Evolutionary conservation across 106 monocot species (phyloP), one percentile per base, ranked within the genome.

Genomic region (Cymbidium sinense): DNA sequence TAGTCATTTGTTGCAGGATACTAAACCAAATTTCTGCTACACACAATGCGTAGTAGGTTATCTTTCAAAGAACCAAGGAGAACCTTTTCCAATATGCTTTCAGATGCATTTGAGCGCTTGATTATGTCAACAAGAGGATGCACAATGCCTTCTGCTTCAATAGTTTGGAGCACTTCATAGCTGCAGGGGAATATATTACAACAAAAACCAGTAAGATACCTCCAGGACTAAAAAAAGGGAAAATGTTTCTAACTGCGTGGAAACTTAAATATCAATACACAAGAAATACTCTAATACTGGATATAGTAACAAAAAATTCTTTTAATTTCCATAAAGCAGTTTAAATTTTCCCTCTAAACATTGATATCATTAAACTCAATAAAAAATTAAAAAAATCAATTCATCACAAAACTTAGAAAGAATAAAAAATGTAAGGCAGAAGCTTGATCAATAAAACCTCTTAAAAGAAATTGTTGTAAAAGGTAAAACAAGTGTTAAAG

Each of bases 31-130:
- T 67, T 62, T 62, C 25, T 25, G 61, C 61, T 62, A 25, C 15
- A 62, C 9, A 62, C 25, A 62, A 67, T 13, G 67, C 43, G 50
- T 35, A 52, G 27, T 50, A 28, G 4, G n/a, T 8, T 43, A 41
- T 47, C 37, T 20, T 21, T 33, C 36, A 7, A n/a, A n/a, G 21
- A 27, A 30, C 29, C 71, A 29, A 30, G 70, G 51, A 75, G 15
- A 67, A 95, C 95, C 95, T 90, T 92, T 81, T 92, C 88, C 50
- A 85, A 75, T 44, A 87, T 72, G 35, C 41, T 80, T 75, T 74
- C 70, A 79, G 92, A 74, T 50, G 80, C 61, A 43, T 70, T 76
- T 83, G 73, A 29, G 58, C 71, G 79, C 82, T 87, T 88, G 74
- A 95, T 78, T 76, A 88, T 78, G 39, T 75, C 82, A 50, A 85